Evolutionary conservation across 2,329 filamentous ascomycete genomes (phyloP), one percentile per base, ranked within the genome.

Genomic region (Chalaropsis ovoidea): DNA sequence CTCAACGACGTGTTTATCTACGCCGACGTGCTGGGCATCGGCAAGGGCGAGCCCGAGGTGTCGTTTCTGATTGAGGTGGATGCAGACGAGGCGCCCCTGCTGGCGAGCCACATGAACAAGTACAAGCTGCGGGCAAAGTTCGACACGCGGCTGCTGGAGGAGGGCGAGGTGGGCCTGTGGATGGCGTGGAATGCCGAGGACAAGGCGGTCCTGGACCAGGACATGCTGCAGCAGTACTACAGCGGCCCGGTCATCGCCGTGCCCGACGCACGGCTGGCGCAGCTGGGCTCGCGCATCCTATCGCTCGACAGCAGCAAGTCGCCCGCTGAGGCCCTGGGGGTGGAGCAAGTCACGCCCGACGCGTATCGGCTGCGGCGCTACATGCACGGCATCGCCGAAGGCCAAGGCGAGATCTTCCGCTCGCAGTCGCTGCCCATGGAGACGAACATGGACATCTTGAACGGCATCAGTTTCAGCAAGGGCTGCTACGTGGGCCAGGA

Each of bases 401-500:
- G 94, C 1, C 89, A 89, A 73, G 74, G 77, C 17, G 94, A 99
- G 77, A 86, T 99, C 22, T 74, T 83, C 6, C 77, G 80, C 67
- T 88, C 88, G 69, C 77, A 81, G 19, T 86, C 90, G 0, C 79
- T 99, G 65, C 93, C 94, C 0, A 86, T 92, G 75, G 93, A 97
- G 76, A 87, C 82, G 72, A 96, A 96, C 74, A 82, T 97, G 73
- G 94, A 99, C 75, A 77, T 89, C 67, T 89, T 89, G 81, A 82
- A 83, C 61, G 94, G 85, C 31, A 87, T 99, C 70, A 90, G 96
- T 76, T 99, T 94, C 77, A 85, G 85, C 72, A 99, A 99, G 77
- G 94, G 94, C 7, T 99, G 94, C 76, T 99, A 99, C 75, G 85
- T 97, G 7, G 94, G 94, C 0, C 94, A 99, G 76, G 94, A 99